Conservation (phyloP, 2,329 filamentous ascomycete genomes). For the Nannizzia gypsea region DNA sequence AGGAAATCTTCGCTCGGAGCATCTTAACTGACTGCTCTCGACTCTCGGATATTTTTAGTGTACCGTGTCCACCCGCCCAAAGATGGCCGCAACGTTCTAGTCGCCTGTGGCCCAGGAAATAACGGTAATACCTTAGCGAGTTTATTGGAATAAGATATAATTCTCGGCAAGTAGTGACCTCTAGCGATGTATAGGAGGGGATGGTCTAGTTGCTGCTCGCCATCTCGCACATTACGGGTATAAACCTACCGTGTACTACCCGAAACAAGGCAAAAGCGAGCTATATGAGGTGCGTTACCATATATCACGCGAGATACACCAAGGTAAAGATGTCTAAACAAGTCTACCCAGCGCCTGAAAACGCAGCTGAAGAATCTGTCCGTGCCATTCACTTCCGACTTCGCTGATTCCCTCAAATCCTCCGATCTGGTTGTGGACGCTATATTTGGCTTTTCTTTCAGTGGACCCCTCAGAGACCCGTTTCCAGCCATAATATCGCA, state of each 20-base stretch:
- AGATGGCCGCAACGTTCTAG: constrained; percentile 60
- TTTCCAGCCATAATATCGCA: constrained; percentile 72
- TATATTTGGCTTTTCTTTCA: constrained; percentile 93
- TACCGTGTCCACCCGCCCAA: constrained; percentile 69
- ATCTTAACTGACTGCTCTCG: not conserved
- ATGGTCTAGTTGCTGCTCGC: constrained; percentile 85
- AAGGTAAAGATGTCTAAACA: constrained; percentile 16
- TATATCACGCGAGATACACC: constrained; percentile 7
- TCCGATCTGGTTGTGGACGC: constrained; percentile 81
- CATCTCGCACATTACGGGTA: constrained; percentile 91
- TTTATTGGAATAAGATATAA: not conserved
- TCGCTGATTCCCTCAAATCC: constrained; percentile 51
- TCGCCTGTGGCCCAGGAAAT: constrained; percentile 80
- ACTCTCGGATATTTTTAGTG: constrained; percentile 41
- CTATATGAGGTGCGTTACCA: constrained; percentile 61
- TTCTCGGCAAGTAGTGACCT: not conserved
- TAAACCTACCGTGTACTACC: constrained; percentile 77
- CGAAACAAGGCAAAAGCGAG: constrained; percentile 81
- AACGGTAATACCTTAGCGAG: constrained; percentile 34
- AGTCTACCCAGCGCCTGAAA: constrained; percentile 53
- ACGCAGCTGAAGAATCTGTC: constrained; percentile 75
- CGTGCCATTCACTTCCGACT: constrained; percentile 75
- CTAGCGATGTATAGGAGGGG: constrained; percentile 51
- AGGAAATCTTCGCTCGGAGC: too few species aligned
- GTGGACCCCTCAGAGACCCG: constrained; percentile 81